These are phyloP conservation scores for Cochliopodium minus DNA, from an alignment of 208 protist genomes.

Conservation along the genomic window DNA sequence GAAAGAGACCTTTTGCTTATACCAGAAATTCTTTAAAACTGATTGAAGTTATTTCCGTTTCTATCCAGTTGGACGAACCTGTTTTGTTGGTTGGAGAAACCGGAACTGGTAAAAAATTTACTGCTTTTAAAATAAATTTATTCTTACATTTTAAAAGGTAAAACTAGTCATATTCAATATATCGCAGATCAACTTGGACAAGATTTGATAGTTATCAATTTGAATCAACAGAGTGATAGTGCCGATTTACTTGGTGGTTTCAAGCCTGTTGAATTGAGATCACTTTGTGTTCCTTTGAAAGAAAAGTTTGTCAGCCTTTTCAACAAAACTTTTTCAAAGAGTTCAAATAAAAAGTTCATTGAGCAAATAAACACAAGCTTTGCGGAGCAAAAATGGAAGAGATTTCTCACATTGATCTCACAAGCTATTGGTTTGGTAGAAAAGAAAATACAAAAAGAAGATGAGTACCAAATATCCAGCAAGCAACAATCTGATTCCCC, in stretches of 20 bases:
- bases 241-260: slow-evolving; percentile 97
- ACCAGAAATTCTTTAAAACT: slow-evolving; percentile 73
- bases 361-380: slow-evolving; percentile 23
- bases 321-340: slow-evolving; percentile 63
- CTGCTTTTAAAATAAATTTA: slow-evolving; percentile 46
- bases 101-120: slow-evolving; percentile 80
- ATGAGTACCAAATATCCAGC: neutral
- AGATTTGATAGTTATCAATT: slow-evolving; percentile 85
- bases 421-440: slow-evolving; percentile 28
- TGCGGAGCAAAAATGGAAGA: slow-evolving; percentile 41
- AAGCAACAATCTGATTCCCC: neutral
- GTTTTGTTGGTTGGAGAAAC: slow-evolving; percentile 95
- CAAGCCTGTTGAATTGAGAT: slow-evolving; percentile 77
- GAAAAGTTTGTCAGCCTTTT: slow-evolving; percentile 73
- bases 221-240: slow-evolving; percentile 95
- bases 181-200: slow-evolving; percentile 60
- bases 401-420: slow-evolving; percentile 24
- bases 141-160: no score
- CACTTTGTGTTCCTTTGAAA: slow-evolving; percentile 39
- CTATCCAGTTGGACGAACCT: slow-evolving; percentile 71
- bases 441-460: slow-evolving; percentile 14
- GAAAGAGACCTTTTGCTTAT: slow-evolving; percentile 59
- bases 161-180: slow-evolving; percentile 2
- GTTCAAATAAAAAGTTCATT: slow-evolving; percentile 55
- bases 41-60: slow-evolving; percentile 74